Percentiles rank a stretch among this genome's conserved stretches.
These are phyloP conservation scores for Trichosporon sp. DNA, from an alignment of 1,284 basidiomycete species.

Conservation along the genomic window DNA sequence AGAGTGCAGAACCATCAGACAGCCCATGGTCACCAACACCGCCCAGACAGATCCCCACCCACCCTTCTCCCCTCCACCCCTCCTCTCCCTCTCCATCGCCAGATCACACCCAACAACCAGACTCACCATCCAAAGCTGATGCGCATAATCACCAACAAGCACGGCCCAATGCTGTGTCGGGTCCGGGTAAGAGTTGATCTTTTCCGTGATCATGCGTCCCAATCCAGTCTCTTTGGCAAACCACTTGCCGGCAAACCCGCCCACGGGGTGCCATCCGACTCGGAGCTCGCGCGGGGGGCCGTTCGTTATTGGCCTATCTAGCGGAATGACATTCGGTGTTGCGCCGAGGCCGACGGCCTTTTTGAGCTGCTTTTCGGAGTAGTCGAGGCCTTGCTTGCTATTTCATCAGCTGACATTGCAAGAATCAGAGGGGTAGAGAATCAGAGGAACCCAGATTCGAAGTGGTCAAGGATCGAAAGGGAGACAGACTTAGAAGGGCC, in stretches of 20 bases:
- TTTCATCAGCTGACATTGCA: background rate
- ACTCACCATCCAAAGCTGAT: slow-evolving; percentile 23
- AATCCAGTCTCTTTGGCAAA: slow-evolving; percentile 14
- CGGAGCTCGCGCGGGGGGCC: slow-evolving; percentile 1
- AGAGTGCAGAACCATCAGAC: too few relatives aligned
- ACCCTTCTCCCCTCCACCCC: background rate
- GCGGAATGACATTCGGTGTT: slow-evolving; percentile 15
- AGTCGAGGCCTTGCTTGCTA: slow-evolving; percentile 9
- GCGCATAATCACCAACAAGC: slow-evolving; percentile 16
- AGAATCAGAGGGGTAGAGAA: too few relatives aligned
- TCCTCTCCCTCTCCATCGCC: too few relatives aligned
- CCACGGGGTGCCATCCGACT: slow-evolving; percentile 19
- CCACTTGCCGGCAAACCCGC: slow-evolving; percentile 17
- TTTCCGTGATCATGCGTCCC: slow-evolving; percentile 17
- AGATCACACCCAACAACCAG: too few relatives aligned
- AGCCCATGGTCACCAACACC: too few relatives aligned
- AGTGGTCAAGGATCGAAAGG: too few relatives aligned
- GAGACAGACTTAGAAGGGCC: too few relatives aligned
- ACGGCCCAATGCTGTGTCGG: slow-evolving; percentile 22
- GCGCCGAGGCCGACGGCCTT: slow-evolving; percentile 10
- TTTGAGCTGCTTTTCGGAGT: slow-evolving; percentile 11
- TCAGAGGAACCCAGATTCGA: too few relatives aligned
- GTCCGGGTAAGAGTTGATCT: slow-evolving; percentile 19
- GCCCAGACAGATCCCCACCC: too few relatives aligned
- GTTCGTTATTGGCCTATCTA: background rate